Evolutionary conservation across 768 basidiomycete genomes (phyloP), one percentile per base, ranked within the genome.

Genomic region (Rhizopogon sp.): DNA sequence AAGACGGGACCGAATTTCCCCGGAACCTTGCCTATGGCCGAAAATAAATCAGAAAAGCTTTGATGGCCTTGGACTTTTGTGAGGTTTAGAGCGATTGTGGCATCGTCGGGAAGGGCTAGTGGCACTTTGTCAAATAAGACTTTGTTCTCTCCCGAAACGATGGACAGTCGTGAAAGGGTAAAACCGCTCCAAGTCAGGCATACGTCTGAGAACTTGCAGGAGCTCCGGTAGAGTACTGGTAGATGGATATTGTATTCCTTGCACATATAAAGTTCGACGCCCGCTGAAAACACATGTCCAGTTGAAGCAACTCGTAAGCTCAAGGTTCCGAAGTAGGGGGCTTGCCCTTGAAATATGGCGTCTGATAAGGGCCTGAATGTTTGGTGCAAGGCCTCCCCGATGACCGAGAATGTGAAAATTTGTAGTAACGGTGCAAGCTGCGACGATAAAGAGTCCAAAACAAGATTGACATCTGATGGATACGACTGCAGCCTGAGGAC

Each of bases 181-280:
- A 76, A 76, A 60, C 8, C 63, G 57, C 45, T 61, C 64, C 10
- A 77, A 63, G 41, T 46, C 41, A 1, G 70, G 72, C 71, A 73
- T 72, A 45, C 62, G 59, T 13, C 64, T 50, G 5, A 79, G 69
- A n/a, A 66, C 64, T 17, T 61, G 55, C 17, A 70, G 47, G 33
- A 78, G 59, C 42, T 72, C 66, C 5, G 54, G 50, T 28, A 66
- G 64, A 5, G 69, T 61, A 1, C 73, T 72, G 31, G 66, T 67
- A 28, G 64, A 56, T 44, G 7, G 39, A 13, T n/a, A 63, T 53
- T 5, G 25, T 7, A 72, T 60, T 56, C 71, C 56, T 42, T 69
- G 60, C 10, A 79, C 57, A 43, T 68, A 70, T 22, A 79, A 64
- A 52, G 67, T 64, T 16, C 67, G 70, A 6, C 79, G 67, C 50